Evolutionary conservation across 352 stramenopile genomes (phyloP), one percentile per base, ranked within the genome.

Genomic region (Phytopythium ostracodes): DNA sequence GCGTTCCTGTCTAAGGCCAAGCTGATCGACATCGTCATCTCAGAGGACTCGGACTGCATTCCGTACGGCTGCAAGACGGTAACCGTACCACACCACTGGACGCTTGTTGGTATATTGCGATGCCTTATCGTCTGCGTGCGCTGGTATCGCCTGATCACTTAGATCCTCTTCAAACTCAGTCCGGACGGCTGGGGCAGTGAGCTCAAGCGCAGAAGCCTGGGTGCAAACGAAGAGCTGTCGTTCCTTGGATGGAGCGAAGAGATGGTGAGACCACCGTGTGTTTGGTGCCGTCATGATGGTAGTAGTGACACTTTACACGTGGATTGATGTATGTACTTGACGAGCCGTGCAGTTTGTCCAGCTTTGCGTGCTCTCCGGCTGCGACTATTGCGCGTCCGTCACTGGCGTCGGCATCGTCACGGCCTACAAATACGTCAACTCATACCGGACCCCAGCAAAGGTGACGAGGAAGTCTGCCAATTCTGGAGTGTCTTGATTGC

Each of bases 41-140:
- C 95, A 15, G 96, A 99, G 72, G 97, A 99, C 72, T 97, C 88
- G 50, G 97, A 99, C 68, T 94, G 79, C 56, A 80, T 99, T 24
- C 86, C 94, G 4, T 99, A 99, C 68, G 92, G 96, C 10, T 98
- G 94, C 76, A 79, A 76, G 33, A 88, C 77, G 47, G 72, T 88
- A 56, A 14, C 9, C 15, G 18, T 24, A 11, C 6, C 18, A 22
- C 2, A 25, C 56, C 10, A 31, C 18, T 42, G 1, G 2, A 8
- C 14, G 29, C 6, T 33, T 18, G 11, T 18, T 49, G 9, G 7
- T 12, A 7, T 5, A 50, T 18, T 20, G 47, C 54, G 15, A 20
- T 1, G 2, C 9, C 6, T 58, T 11, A 25, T 24, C 38, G n/a
- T 22, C n/a, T 25, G 9, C 33, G 12, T 46, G 22, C 22, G 36